Evolutionary conservation across 768 basidiomycete genomes (phyloP), one percentile per base, ranked within the genome.

Genomic region (Mycena kentingensis): DNA sequence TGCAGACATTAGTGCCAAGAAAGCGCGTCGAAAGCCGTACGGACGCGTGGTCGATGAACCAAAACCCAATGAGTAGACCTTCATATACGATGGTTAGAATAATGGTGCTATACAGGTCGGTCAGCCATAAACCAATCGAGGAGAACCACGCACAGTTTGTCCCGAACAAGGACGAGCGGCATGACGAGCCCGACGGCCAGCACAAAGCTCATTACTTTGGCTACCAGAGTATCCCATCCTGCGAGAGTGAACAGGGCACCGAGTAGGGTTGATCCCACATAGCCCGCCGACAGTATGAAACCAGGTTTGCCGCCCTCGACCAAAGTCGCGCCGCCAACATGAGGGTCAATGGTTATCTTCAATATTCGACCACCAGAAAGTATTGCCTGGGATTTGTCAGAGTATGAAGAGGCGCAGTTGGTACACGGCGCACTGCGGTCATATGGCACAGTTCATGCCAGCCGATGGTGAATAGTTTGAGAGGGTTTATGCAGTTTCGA

Each of bases 31-130:
- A 6, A 22, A n/a, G 19, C 25, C 19, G 56, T 46, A 77, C 86
- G 60, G 68, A 88, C 92, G 79, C 93, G 67, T 98, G 95, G 64
- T 87, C 92, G 37, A 94, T 84, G 67, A 96, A 97, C 94, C 95
- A 97, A 60, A 98, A 90, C 0, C 91, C 94, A 51, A 98, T 81
- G 41, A 98, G 75, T 21, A 97, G 71, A 8, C 81, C 93, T 68
- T 97, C 93, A 61, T 92, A 95, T 10, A 84, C 67, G 21, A 90
- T 61, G 21, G 91, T 94, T 35, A 96, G 79, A 10, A 88, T 53
- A 60, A 95, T 93, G 22, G 94, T 96, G 54, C 94, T 97, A 67
- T 10, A 45, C 38, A 26, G 21, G 27, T 26, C 29, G 47, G 47
- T 42, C n/a, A 19, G 19, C 19, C 44, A 26, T 28, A 21, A 6